These are phyloP conservation scores for Phialocephala subalpina DNA, from an alignment of 2,329 filamentous ascomycete species.

Conservation along the genomic window DNA sequence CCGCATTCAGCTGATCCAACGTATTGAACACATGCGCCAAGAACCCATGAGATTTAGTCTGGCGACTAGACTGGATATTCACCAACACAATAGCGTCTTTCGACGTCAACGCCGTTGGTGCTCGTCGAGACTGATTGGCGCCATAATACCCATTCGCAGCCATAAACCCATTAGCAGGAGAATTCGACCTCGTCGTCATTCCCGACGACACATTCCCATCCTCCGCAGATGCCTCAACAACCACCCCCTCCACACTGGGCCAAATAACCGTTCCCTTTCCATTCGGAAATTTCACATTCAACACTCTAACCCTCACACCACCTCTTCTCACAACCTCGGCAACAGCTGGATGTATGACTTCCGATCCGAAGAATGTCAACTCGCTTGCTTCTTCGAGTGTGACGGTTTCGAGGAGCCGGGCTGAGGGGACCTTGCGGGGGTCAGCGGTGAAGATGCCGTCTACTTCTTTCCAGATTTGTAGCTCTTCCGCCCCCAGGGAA, in stretches of 20 bases:
- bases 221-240: background rate
- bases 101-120: constrained; percentile 53
- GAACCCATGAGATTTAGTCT: constrained; percentile 60
- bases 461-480: constrained; percentile 80
- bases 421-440: constrained; percentile 71
- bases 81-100: constrained; percentile 61
- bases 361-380: constrained; percentile 63
- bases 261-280: constrained; percentile 1
- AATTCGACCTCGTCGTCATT: constrained; percentile 50
- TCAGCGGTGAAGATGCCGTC: constrained; percentile 78
- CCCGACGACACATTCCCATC: background rate
- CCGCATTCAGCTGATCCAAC: constrained; percentile 56
- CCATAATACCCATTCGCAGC: constrained; percentile 11
- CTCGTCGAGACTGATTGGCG: constrained; percentile 30
- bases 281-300: background rate
- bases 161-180: constrained; percentile 4
- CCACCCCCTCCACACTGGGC: background rate
- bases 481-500: constrained; percentile 67
- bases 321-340: background rate
- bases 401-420: constrained; percentile 64
- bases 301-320: background rate
- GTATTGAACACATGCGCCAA: constrained; percentile 60
- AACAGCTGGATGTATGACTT: constrained; percentile 38
- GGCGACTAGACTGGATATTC: constrained; percentile 61
- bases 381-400: constrained; percentile 72